Evolutionary conservation across 176 grass and related monocot species (phyloP), one percentile per base, ranked within the genome.

Genomic region (Carex kokanica): DNA sequence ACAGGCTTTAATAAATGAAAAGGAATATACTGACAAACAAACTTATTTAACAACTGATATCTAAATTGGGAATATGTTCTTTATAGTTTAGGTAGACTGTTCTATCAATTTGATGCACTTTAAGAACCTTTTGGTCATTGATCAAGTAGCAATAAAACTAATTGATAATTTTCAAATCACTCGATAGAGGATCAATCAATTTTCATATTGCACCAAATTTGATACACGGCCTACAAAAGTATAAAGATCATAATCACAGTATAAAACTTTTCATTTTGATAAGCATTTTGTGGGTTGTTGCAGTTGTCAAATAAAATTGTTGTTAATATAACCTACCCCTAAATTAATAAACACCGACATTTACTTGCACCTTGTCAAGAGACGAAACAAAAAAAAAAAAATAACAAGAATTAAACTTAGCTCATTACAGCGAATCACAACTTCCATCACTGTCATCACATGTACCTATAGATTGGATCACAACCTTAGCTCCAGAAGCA

Each of bases 401-500:
- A 41, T 65, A 69, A 75, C n/a, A 85, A 43, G 73, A 77, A 63
- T 34, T 87, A 78, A 75, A 86, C 51, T 40, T 53, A 51, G 11
- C 68, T 88, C 82, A 79, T 87, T 89, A 90, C 84, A 88, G 74
- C 80, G 88, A 95, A 78, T 92, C 91, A 11, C 82, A 88, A 79
- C 89, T 90, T 55, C 80, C 89, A 60, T 99, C 91, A 90, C 89
- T 95, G 21, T 93, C 92, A 77, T 95, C 86, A 81, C 84, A 89
- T 60, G 87, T 61, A 56, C 92, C 83, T 74, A 67, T 83, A 49
- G 93, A 99, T 53, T 99, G 84, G 79, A 99, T 99, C 89, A 89
- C 92, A 95, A 98, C 89, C 88, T 78, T 85, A 87, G 95, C 95
- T 84, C 95, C 95, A 85, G 95, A 98, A 91, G 90, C 83, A 91